Base-by-base conservation (phyloP, 1,139 yeast genomes). In the Pichia sp. region DNA sequence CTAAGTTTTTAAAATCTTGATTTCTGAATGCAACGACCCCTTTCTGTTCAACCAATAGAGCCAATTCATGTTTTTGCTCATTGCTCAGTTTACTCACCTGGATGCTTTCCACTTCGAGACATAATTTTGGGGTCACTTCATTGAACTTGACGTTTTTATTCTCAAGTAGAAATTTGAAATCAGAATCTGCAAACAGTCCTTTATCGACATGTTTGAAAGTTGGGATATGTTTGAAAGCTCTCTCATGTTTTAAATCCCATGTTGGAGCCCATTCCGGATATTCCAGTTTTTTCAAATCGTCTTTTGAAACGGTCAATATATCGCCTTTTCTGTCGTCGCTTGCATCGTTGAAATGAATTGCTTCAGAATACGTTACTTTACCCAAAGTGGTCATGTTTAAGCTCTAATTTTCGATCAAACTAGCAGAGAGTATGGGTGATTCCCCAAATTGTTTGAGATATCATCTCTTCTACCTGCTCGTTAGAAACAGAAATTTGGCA, bases 21-120 rank as follows among this genome's bases (percentile, higher is more conserved):
- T 77, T 74, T 58, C 84, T 69, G 64, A 82, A 80, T 10, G 80
- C 75, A 33, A 79, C 79, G 42, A 81, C 81, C 38, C 87, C 87
- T 54, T 85, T n/a, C 7, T 26, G 27, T 36, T 9, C 38, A 36
- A 41, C 43, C 10, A 41, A 27, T 10, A 41, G 16, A 26, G 43
- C 43, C 16, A 41, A 32, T 31, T 41, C 43, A 27, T 41, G 36
- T 31, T 32, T 36, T 36, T 41, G 43, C 11, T 41, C 9, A 16
- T 41, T 16, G 2, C 29, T 36, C 27, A 41, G 27, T 8, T 16
- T 4, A 4, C 35, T 29, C n/a, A 36, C n/a, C 36, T 41, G 39
- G 6, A 41, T 10, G 9, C 39, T 39, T 3, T 11, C 33, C 27
- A 41, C 26, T 31, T 31, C 85, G 29, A 82, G 69, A 16, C 90